Percentiles rank a stretch among this genome's conserved stretches.
These are phyloP conservation scores for Polysphondylium violaceum DNA, from an alignment of 78 protist genomes.

Conservation along the genomic window DNA sequence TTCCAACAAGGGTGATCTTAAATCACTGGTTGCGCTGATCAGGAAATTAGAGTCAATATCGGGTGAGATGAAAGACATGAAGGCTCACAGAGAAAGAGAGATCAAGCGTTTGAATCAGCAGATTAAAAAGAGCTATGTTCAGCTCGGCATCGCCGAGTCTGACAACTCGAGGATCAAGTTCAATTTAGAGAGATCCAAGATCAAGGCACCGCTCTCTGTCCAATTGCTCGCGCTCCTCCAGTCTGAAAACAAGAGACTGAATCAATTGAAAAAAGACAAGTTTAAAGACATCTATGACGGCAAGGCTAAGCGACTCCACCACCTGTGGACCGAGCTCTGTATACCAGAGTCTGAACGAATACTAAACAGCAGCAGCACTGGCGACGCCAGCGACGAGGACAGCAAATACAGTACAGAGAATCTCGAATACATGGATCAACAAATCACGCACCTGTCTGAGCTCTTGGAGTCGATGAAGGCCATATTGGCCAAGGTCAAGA, in stretches of 20 bases:
- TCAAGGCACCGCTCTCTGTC: not conserved
- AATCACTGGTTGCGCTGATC: not conserved
- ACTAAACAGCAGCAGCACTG: not conserved
- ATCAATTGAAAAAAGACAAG: slow-evolving; percentile 1
- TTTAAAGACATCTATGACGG: slow-evolving; percentile 1
- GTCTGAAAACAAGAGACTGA: not conserved
- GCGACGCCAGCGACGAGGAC: not conserved
- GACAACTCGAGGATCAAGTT: not conserved
- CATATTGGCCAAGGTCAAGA: slow-evolving; percentile 19
- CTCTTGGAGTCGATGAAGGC: slow-evolving; percentile 24
- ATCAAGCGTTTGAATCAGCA: not conserved
- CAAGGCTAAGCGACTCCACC: not conserved
- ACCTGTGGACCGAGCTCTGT: slow-evolving; percentile 2
- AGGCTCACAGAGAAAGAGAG: not conserved
- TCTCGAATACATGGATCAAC: not conserved
- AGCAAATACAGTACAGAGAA: not conserved
- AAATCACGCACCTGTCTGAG: not conserved
- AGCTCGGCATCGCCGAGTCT: too few relatives aligned
- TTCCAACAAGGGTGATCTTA: not conserved
- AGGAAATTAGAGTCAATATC: not conserved
- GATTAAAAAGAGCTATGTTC: too few relatives aligned
- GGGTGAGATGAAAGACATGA: not conserved
- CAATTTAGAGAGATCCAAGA: not conserved
- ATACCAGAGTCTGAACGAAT: not conserved
- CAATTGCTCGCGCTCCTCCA: not conserved